Percentiles rank a stretch among this genome's conserved stretches.
These are phyloP conservation scores for Dendrobium huoshanense DNA, from an alignment of 106 monocot species.

Conservation along the genomic window DNA sequence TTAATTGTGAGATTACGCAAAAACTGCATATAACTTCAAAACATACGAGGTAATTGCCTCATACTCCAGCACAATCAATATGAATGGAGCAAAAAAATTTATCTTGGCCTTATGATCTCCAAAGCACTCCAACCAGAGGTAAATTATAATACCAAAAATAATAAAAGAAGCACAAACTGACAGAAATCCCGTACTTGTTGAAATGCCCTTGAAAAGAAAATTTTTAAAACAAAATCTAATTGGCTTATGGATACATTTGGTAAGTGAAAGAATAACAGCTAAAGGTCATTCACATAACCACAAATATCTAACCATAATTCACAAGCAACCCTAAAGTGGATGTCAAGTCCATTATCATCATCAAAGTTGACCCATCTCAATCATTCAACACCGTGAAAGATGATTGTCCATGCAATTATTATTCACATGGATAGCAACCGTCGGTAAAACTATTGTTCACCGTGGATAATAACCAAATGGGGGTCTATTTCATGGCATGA, in stretches of 20 bases:
- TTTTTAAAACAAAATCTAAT: neutral
- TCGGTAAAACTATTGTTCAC: neutral
- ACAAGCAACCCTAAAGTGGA: neutral
- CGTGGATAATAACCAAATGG: neutral
- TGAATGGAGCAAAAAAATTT: neutral
- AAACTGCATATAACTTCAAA: no score
- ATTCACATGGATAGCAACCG: neutral
- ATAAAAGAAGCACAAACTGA: neutral
- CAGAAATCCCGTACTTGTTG: neutral
- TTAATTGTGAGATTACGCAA: neutral
- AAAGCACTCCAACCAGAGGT: neutral
- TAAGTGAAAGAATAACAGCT: neutral
- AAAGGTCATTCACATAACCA: neutral
- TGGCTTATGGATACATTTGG: neutral
- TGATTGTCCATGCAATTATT: neutral
- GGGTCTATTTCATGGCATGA: neutral
- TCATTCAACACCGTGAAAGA: neutral
- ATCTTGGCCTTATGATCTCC: neutral
- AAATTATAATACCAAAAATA: neutral
- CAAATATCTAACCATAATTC: neutral
- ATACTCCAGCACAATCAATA: neutral
- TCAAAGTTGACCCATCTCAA: neutral
- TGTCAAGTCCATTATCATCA: neutral
- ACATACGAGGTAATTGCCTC: neutral
- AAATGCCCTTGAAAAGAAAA: neutral